A percentile compares a stretch with the other conserved stretches of the same genome.
These are phyloP conservation scores for Royoungia palumana DNA, from an alignment of 768 basidiomycete genomes.

Conservation along the genomic window DNA sequence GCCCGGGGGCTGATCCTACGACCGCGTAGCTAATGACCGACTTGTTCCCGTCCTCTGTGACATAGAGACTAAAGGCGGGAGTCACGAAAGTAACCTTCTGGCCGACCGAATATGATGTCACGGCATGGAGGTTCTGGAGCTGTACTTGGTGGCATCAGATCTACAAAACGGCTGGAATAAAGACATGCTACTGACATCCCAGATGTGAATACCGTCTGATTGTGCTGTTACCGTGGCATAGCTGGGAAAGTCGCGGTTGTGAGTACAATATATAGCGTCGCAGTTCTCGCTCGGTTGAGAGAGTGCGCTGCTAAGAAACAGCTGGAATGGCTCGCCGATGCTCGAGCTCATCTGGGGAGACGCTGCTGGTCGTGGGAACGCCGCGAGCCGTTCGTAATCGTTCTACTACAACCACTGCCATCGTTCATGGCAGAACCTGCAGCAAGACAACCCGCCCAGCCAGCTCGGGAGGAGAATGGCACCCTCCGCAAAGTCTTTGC, in stretches of 20 bases:
- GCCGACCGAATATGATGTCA: conserved; percentile 66
- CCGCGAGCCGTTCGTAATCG: too few species aligned
- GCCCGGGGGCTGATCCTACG: conserved; percentile 46
- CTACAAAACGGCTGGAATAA: neutral
- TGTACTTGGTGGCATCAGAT: conserved; percentile 27
- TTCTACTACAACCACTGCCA: conserved; percentile 5
- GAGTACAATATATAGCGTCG: conserved; percentile 19
- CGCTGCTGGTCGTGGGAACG: conserved; percentile 21
- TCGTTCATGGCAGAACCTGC: conserved; percentile 24
- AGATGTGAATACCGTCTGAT: conserved; percentile 70
- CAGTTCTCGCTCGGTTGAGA: conserved; percentile 1
- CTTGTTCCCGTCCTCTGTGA: conserved; percentile 31
- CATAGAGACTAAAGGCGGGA: conserved; percentile 47
- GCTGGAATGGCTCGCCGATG: conserved; percentile 31
- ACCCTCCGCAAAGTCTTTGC: conserved; percentile 35
- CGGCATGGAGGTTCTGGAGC: conserved; percentile 62
- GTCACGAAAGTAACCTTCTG: conserved; percentile 61
- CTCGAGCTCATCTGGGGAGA: conserved; percentile 26
- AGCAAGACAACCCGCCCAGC: conserved; percentile 18
- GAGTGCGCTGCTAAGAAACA: conserved; percentile 23
- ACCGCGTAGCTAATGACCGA: conserved; percentile 55
- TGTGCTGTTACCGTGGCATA: conserved; percentile 68
- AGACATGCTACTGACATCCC: conserved; percentile 52
- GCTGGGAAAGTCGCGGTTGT: conserved; percentile 39
- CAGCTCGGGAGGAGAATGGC: conserved; percentile 33